Percentiles rank a stretch among this genome's conserved stretches.
These are phyloP conservation scores for Allium sativum DNA, from an alignment of 106 monocot genomes.

Conservation along the genomic window DNA sequence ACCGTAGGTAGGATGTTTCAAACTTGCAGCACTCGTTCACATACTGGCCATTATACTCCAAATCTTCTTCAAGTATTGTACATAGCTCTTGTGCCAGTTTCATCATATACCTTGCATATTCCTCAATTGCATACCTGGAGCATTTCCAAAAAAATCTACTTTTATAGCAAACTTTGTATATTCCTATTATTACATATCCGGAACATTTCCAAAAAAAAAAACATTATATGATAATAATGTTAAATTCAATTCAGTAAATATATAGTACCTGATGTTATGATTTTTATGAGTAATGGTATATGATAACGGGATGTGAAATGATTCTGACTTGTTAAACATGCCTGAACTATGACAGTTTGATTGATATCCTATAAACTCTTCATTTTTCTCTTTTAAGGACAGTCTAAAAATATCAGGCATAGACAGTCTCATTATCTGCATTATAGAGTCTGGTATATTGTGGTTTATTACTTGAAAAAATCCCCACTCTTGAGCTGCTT, in stretches of 20 bases:
- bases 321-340: conserved; percentile 26
- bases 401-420: conserved; percentile 18
- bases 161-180: too few relatives aligned
- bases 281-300: not conserved
- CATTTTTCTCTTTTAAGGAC: conserved; percentile 19
- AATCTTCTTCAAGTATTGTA: conserved; percentile 16
- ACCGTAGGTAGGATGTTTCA: conserved; percentile 24
- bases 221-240: not conserved
- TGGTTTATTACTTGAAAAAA: conserved; percentile 40
- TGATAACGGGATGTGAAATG: conserved; percentile 23
- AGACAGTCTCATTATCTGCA: conserved; percentile 7
- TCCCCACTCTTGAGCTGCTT: conserved; percentile 30
- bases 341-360: conserved; percentile 27
- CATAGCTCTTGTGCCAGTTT: conserved; percentile 16
- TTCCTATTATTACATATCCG: too few relatives aligned
- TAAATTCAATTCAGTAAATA: not conserved
- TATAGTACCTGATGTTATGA: conserved; percentile 12
- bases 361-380: conserved; percentile 4
- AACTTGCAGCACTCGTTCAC: conserved; percentile 23
- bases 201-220: not conserved
- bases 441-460: conserved; percentile 10
- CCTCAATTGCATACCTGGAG: conserved; percentile 20
- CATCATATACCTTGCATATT: conserved; percentile 17
- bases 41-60: conserved; percentile 8
- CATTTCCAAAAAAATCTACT: not conserved